Conservation (phyloP, 2,329 filamentous ascomycete species). For the Achaetomium macrosporum region DNA sequence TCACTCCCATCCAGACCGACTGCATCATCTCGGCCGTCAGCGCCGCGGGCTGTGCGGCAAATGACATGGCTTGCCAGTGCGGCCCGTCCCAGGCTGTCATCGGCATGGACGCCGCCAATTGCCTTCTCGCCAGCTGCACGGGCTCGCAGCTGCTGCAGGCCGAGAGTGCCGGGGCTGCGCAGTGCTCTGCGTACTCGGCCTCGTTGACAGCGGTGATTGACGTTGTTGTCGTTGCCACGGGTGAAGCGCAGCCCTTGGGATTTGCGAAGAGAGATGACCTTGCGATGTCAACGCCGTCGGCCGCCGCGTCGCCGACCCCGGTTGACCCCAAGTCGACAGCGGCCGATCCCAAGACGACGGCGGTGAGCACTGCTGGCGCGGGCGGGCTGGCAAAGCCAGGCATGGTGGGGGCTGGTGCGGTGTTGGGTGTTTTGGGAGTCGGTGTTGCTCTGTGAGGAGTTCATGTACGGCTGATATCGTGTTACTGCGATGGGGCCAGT, state of each 20-base stretch:
- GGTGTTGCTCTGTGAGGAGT: constrained; percentile 4
- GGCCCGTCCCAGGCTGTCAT: constrained; percentile 32
- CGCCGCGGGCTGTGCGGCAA: constrained; percentile 40
- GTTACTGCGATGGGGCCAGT: neutral
- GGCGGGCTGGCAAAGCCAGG: neutral
- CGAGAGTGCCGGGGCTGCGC: constrained; percentile 26
- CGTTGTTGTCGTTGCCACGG: neutral
- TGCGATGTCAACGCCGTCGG: neutral
- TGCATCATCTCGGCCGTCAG: constrained; percentile 44
- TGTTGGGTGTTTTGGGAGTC: constrained; percentile 10
- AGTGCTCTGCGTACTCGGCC: constrained; percentile 15
- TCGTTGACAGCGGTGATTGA: neutral
- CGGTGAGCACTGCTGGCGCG: constrained; percentile 5
- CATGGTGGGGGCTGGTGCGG: constrained; percentile 1
- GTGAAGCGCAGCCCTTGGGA: too few species aligned
- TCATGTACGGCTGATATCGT: too few species aligned
- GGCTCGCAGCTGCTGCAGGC: constrained; percentile 26
- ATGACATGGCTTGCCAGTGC: constrained; percentile 48
- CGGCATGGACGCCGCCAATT: constrained; percentile 26
- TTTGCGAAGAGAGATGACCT: neutral
- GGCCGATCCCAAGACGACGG: neutral
- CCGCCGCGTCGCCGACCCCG: neutral
- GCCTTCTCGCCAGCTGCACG: constrained; percentile 31
- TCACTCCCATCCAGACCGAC: constrained; percentile 31
- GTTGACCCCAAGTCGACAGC: neutral